Evolutionary conservation across 768 basidiomycete genomes (phyloP).

Genomic region (Trametes punicea): DNA sequence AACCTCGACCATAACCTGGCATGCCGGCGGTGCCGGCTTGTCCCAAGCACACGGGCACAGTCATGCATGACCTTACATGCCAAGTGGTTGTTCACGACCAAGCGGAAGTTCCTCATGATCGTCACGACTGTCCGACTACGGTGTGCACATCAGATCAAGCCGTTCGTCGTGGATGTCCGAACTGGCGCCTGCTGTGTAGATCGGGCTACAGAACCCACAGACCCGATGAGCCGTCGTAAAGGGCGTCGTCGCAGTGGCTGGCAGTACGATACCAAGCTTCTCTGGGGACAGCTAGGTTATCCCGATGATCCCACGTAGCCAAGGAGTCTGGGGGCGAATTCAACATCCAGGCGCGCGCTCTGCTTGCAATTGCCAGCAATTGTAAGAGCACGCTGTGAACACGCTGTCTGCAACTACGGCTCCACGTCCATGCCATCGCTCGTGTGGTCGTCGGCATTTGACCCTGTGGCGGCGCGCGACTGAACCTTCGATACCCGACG

Average conservation of each 20-base stretch:
- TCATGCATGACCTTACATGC: neutral
- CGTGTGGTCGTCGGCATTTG: slow-evolving; percentile 1
- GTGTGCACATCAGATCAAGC: no score
- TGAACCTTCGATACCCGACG: slow-evolving; percentile 4
- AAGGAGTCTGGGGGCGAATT: neutral
- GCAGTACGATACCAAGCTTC: neutral
- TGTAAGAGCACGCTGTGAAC: slow-evolving; percentile 3
- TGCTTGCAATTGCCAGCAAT: slow-evolving; percentile 9
- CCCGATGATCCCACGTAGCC: slow-evolving; percentile 15
- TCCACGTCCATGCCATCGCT: neutral
- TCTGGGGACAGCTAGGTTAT: slow-evolving; percentile 12
- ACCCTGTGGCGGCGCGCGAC: slow-evolving; percentile 3
- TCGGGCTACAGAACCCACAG: slow-evolving; percentile 8
- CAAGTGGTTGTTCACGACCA: neutral
- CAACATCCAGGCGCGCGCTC: neutral
- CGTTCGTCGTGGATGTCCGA: no score
- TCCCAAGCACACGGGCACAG: neutral
- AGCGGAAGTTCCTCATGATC: neutral
- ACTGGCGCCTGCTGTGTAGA: no score
- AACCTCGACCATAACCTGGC: slow-evolving; percentile 11
- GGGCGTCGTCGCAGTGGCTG: neutral
- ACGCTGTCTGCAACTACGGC: neutral
- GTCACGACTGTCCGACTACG: slow-evolving; percentile 5
- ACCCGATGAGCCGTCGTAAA: neutral
- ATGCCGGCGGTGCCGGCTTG: neutral